Evolutionary conservation across 306 rosid species (phyloP), one percentile per base, ranked within the genome.

Genomic region (Trifolium dubium): DNA sequence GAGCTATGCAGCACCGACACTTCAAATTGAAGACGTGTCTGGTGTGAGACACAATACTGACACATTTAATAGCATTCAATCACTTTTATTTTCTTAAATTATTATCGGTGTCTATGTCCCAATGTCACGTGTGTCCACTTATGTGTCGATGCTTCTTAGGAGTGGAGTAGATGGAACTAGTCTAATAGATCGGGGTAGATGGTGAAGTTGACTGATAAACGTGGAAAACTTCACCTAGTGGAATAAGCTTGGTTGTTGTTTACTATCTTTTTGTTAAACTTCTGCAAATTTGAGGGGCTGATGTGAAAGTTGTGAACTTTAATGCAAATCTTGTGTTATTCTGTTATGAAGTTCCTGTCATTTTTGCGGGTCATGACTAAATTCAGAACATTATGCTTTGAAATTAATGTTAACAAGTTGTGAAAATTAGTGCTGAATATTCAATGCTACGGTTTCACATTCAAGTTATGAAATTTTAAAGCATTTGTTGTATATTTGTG

Each of bases 311-410:
- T 71, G 10, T 69, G n/a, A 15, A 43, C 72, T 40, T 34, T 3
- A 9, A 17, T 46, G 60, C 54, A 35, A 34, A 13, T 56, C 34
- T 46, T 63, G 44, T 41, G 11, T 19, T 63, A 17, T 8, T 61
- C 8, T 56, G 28, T 23, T 73, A 1, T 11, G 10, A 6, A 11
- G 11, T n/a, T 39, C 34, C 49, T 40, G 2, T 17, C 2, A 40
- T 8, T 37, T 39, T 49, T 35, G 19, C 9, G 13, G 12, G 41
- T 29, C 63, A 44, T 49, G 53, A 50, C 54, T 4, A 8, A 73
- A 29, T 80, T 68, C 44, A 4, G 15, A n/a, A 74, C 14, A 53
- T 69, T 41, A 10, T 54, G 50, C 46, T 69, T 74, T 51, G 66
- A 65, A 37, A 49, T 17, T 53, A 73, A 13, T 53, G 13, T 34